These are phyloP conservation scores for Hypoxylon sp. DNA, from an alignment of 2,329 filamentous ascomycete species.

Conservation along the genomic window DNA sequence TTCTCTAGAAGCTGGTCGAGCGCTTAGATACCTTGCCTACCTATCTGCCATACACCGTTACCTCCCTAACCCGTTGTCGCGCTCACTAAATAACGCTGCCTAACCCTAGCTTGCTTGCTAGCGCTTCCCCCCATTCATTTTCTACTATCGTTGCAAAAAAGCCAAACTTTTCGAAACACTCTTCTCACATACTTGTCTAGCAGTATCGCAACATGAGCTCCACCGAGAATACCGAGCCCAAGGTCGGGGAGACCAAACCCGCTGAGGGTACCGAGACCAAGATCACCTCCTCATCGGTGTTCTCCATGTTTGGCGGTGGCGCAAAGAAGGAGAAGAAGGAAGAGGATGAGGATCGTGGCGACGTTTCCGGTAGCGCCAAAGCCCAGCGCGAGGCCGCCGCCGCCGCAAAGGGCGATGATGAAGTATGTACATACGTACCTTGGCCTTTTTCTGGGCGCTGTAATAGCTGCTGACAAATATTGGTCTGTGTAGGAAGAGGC, in stretches of 20 bases:
- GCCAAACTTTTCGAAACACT: constrained; percentile 12
- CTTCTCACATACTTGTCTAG: constrained; percentile 27
- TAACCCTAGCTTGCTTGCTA: constrained; percentile 13
- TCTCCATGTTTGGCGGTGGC: constrained; percentile 99
- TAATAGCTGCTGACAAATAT: constrained; percentile 35
- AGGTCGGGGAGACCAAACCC: constrained; percentile 61
- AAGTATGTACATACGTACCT: constrained; percentile 61
- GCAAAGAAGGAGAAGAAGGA: constrained; percentile 97
- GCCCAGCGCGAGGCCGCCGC: constrained; percentile 77
- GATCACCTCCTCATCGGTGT: constrained; percentile 77
- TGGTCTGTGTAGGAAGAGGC: constrained; percentile 69
- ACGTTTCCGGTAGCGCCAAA: constrained; percentile 91
- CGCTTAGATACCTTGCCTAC: constrained; percentile 21
- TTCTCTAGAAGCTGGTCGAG: constrained; percentile 9
- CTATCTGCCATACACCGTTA: constrained; percentile 7
- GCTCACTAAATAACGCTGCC: constrained; percentile 13
- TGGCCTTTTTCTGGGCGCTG: constrained; percentile 3
- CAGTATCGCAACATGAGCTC: constrained; percentile 62
- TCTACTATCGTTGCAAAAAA: constrained; percentile 13
- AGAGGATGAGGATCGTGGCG: constrained; percentile 83
- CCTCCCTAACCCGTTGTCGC: constrained; percentile 6
- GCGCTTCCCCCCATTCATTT: constrained; percentile 5
- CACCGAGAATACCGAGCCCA: constrained; percentile 66
- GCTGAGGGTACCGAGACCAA: constrained; percentile 57
- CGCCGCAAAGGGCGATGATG: constrained; percentile 68